Conservation (phyloP, 1,284 basidiomycete genomes). For the Cutaneotrichosporon arboriforme region DNA sequence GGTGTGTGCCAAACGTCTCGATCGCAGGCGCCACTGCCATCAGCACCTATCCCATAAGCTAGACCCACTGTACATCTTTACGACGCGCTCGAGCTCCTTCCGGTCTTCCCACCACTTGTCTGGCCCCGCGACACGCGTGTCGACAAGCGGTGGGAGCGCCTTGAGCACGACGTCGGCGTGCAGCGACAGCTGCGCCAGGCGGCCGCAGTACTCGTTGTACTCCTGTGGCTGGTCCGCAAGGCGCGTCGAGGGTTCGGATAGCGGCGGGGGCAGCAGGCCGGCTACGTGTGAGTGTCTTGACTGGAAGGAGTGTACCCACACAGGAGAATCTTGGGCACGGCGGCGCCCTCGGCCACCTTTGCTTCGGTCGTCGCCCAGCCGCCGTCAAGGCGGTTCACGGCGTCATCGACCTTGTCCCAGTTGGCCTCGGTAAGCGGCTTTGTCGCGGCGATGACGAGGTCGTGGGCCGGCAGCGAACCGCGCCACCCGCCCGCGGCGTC, state of each 20-base stretch:
- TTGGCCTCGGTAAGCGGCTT: slow-evolving; percentile 50
- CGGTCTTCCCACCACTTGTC: slow-evolving; percentile 54
- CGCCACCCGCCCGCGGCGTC: too few relatives aligned
- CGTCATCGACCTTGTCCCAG: slow-evolving; percentile 68
- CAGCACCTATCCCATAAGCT: not conserved
- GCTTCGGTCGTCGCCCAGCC: slow-evolving; percentile 21
- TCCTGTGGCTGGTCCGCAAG: slow-evolving; percentile 65
- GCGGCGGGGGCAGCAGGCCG: slow-evolving; percentile 76
- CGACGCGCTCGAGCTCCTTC: slow-evolving; percentile 67
- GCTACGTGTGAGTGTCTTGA: slow-evolving; percentile 51
- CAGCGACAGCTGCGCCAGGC: slow-evolving; percentile 68
- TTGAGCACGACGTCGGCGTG: slow-evolving; percentile 68
- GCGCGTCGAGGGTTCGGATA: slow-evolving; percentile 63
- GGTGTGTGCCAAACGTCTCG: slow-evolving; percentile 58
- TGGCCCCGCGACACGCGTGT: slow-evolving; percentile 42
- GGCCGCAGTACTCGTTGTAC: slow-evolving; percentile 68
- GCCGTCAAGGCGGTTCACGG: slow-evolving; percentile 52
- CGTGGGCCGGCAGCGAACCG: slow-evolving; percentile 21
- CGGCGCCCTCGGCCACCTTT: slow-evolving; percentile 29
- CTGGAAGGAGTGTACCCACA: slow-evolving; percentile 54
- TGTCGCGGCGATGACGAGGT: slow-evolving; percentile 38
- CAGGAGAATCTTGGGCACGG: slow-evolving; percentile 61
- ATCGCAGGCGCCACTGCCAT: slow-evolving; percentile 52
- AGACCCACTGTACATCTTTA: slow-evolving; percentile 81
- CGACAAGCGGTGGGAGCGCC: slow-evolving; percentile 71